These are phyloP conservation scores for Malus hybrid DNA, from an alignment of 331 rosid species.

Conservation along the genomic window DNA sequence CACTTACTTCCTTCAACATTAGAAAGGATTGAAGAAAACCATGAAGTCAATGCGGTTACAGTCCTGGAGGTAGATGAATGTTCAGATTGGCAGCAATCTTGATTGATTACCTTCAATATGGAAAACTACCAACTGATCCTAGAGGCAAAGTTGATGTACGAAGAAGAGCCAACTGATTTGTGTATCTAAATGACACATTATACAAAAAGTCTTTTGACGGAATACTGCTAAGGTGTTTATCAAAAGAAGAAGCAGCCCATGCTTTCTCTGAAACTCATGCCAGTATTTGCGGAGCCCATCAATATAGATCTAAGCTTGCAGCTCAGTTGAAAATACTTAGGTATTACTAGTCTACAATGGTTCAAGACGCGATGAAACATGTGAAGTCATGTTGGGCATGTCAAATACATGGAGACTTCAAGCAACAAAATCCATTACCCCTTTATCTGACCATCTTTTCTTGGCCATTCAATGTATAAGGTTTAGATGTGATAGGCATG, in stretches of 20 bases:
- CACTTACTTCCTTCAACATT: too few relatives aligned
- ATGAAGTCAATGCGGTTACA: too few relatives aligned
- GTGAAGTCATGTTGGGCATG: background rate
- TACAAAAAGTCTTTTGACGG: background rate
- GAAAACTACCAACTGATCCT: background rate
- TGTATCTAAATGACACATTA: background rate
- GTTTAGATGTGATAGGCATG: too few relatives aligned
- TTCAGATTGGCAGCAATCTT: too few relatives aligned
- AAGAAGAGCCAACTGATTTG: background rate
- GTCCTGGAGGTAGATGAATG: too few relatives aligned
- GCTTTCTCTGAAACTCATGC: too few relatives aligned
- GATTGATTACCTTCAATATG: background rate
- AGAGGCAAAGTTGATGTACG: background rate
- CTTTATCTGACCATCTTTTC: background rate
- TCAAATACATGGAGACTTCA: background rate
- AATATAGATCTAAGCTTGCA: background rate
- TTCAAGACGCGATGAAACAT: background rate
- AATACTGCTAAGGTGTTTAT: background rate
- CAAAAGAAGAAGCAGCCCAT: background rate
- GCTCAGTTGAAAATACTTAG: too few relatives aligned
- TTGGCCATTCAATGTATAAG: background rate
- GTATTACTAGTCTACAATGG: too few relatives aligned
- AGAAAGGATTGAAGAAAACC: too few relatives aligned
- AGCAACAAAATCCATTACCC: background rate
- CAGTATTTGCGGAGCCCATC: background rate